Base-by-base conservation (phyloP, 169 alveolate genomes). In the Eimeria acervulina region DNA sequence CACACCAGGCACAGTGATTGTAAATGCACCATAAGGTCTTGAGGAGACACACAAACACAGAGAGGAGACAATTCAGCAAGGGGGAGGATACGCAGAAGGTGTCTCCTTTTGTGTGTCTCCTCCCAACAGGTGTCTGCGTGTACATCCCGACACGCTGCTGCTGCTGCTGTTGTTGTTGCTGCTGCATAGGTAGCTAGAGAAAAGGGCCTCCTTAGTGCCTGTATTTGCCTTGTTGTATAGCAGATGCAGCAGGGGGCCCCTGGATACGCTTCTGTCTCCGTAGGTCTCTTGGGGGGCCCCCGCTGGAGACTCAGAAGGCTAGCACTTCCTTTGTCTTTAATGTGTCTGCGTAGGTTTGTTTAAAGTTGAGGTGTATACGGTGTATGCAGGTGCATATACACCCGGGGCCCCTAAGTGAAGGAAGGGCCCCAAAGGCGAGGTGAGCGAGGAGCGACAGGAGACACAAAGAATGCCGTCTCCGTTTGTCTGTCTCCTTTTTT, bases 201-300 rank as follows among this genome's bases (percentile, higher is more conserved):
- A 70, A 10, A 51, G 51, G 51, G 51, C 47, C 81, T 51, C n/a
- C 8, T n/a, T 0, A 66, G 42, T 21, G 38, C 59, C 59, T 51
- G 21, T 51, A 12, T 17, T 10, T 51, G 59, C 15, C 15, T 51
- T 17, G 38, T 66, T 31, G 26, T 36, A 70, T 2, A 33, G 28
- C 81, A 33, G n/a, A 47, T 33, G 81, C 38, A 31, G 47, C 13
- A 15, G 47, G 81, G 81, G 81, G 51, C 81, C 81, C 81, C 81
- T 12, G 13, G 21, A 3, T 23, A 19, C n/a, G 17, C n/a, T 33
- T 47, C 13, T 13, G 51, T 36, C 81, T 36, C 81, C 2, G 1
- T 13, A 17, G 1, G 12, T n/a, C 38, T 17, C 21, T 21, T 70
- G 47, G 28, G 15, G 8, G 23, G n/a, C 28, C 51, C 76, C 44